Evolutionary conservation across 306 rosid species (phyloP), one percentile per base, ranked within the genome.

Genomic region (Quercus mongolica): DNA sequence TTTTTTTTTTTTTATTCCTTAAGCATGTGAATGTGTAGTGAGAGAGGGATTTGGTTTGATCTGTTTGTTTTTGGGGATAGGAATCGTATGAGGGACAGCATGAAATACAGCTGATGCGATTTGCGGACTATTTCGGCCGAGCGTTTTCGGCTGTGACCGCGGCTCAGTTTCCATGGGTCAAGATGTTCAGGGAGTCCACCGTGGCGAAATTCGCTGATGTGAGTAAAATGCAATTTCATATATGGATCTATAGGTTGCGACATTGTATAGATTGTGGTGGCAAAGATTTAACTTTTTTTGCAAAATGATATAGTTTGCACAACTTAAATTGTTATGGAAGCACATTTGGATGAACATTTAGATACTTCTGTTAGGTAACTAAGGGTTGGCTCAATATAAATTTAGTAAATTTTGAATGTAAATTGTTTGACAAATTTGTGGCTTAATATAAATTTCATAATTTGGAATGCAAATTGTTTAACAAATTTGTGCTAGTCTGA

Each of bases 131-230:
- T 63, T 92, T 91, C 74, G 97, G 92, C 51, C 92, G 92, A 59
- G 93, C 98, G 55, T 95, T 95, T 78, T 81, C 94, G 67, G 86
- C 87, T 12, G 99, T 95, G 83, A 82, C 77, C 76, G 87, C 92
- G 15, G 79, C 99, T 68, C 98, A 95, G 83, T 95, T 95, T 90
- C 98, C 99, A 5, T 95, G 99, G 99, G 79, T 92, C 85, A 92
- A 92, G 84, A 55, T 86, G 86, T 83, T 95, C 75, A 84, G 90
- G 85, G 99, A 95, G 78, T 90, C 97, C 62, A 19, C 93, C 9
- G 92, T 95, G 75, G 91, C 87, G 20, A 92, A 91, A 94, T 84
- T 90, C 31, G 87, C 88, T 18, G 98, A 95, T 82, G 99, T 95
- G 90, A 91, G 99, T 68, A 35, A 17, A 41, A 41, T 41, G 3